These are phyloP conservation scores for Lomentospora prolificans DNA, from an alignment of 2,329 filamentous ascomycete species.

Conservation along the genomic window DNA sequence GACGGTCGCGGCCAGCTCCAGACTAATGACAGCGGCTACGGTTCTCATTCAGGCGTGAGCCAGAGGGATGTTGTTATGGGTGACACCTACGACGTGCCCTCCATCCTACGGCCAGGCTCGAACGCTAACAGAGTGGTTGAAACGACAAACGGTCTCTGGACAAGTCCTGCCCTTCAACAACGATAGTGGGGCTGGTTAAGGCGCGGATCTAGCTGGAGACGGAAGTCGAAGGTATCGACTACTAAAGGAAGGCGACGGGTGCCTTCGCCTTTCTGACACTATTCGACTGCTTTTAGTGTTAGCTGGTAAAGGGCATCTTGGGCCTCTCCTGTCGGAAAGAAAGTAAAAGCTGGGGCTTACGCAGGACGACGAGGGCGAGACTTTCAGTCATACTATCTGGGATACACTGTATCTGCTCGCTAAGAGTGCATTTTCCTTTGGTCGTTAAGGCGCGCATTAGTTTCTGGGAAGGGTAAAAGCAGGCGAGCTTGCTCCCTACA, in stretches of 20 bases:
- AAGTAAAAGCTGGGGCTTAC: no score
- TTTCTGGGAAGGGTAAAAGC: background rate
- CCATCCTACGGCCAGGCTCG: conserved; percentile 44
- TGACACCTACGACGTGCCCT: conserved; percentile 34
- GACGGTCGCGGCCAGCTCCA: conserved; percentile 28
- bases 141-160: conserved; percentile 56
- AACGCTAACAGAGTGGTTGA: conserved; percentile 49
- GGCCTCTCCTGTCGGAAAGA: no score
- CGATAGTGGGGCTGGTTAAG: conserved; percentile 1
- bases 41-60: conserved; percentile 25
- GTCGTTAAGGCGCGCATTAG: no score
- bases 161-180: conserved; percentile 19
- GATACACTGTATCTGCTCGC: background rate
- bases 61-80: conserved; percentile 38
- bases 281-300: background rate
- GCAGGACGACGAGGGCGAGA: background rate
- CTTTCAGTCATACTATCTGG: background rate
- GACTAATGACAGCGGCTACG: conserved; percentile 39
- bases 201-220: background rate
- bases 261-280: background rate
- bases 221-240: background rate
- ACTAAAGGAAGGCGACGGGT: background rate
- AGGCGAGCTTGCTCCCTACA: background rate
- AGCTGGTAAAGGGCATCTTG: no score
- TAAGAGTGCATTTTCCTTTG: background rate